phyloP scores from a whole-genome alignment of 2,329 filamentous ascomycete genomes.

The Xylariaceae sp. region DNA sequence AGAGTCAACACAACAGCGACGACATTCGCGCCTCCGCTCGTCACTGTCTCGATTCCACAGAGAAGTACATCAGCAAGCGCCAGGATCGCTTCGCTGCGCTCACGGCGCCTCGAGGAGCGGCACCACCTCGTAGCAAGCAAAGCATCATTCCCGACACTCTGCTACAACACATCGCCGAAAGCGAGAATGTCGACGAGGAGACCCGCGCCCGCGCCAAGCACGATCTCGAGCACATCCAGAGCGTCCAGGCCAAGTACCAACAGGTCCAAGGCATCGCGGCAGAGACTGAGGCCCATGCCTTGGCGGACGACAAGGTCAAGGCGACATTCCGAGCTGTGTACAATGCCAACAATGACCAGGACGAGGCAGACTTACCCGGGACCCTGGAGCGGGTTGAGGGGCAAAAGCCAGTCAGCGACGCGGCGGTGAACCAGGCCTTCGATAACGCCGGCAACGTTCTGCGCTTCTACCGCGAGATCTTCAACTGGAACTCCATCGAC shows the following conservation, averaged over 20 bases:
- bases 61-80: constrained; percentile 32
- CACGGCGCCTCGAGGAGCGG: constrained; percentile 30
- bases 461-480: constrained; percentile 47
- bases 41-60: constrained; percentile 35
- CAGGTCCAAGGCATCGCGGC: constrained; percentile 24
- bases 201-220: constrained; percentile 37
- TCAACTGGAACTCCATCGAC: constrained; percentile 50
- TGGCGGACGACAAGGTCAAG: constrained; percentile 24
- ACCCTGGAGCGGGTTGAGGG: constrained; percentile 42
- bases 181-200: constrained; percentile 38
- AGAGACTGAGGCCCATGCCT: constrained; percentile 19
- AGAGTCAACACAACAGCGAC: constrained; percentile 38
- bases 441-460: constrained; percentile 49
- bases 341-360: constrained; percentile 38
- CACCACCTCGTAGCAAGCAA: constrained; percentile 18
- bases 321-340: constrained; percentile 42
- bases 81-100: constrained; percentile 36
- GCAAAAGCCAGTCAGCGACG: constrained; percentile 38
- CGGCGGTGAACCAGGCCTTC: constrained; percentile 45
- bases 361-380: constrained; percentile 41
- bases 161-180: constrained; percentile 38
- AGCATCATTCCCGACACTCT: constrained; percentile 40
- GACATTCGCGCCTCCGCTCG: constrained; percentile 37
- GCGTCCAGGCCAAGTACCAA: constrained; percentile 34
- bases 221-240: constrained; percentile 39